These are phyloP conservation scores for Aegilops sharonensis DNA, from an alignment of 176 grass and related monocot species.

Conservation along the genomic window DNA sequence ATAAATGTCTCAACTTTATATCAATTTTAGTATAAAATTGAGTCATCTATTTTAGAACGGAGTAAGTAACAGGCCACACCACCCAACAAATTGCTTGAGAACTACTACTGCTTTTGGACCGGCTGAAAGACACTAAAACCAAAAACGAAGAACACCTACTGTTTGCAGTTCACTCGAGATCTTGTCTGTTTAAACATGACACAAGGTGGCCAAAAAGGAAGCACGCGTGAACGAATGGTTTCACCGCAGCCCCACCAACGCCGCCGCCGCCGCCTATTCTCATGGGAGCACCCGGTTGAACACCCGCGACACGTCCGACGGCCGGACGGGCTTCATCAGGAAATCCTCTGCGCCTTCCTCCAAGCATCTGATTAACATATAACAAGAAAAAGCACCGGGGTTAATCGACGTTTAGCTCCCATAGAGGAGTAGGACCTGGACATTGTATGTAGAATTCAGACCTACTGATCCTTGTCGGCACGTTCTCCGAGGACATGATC, in stretches of 20 bases:
- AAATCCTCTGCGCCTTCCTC: constrained; percentile 93
- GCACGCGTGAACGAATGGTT: background rate
- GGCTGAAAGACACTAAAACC: background rate
- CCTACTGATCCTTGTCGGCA: constrained; percentile 76
- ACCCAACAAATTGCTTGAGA: background rate
- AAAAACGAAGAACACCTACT: background rate
- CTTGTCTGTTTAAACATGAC: background rate
- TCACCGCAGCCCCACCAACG: background rate
- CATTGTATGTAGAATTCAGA: background rate
- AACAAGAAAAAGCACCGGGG: background rate
- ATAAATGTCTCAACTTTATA: too few species aligned
- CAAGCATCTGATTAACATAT: constrained; percentile 44
- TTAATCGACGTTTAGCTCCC: background rate
- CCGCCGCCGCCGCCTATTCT: background rate
- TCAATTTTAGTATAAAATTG: too few species aligned
- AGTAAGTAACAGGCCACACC: background rate
- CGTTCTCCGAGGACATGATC: constrained; percentile 96
- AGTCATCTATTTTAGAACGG: too few species aligned
- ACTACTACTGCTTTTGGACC: background rate
- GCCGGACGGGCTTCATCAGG: constrained; percentile 78
- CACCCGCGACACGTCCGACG: constrained; percentile 63
- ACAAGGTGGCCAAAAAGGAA: background rate
- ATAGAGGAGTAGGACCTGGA: background rate
- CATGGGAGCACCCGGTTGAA: constrained; percentile 51
- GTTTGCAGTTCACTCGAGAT: background rate